Evolutionary conservation across 805 yeast genomes (phyloP), one percentile per base, ranked within the genome.

Genomic region (Ogataea philodendri): DNA sequence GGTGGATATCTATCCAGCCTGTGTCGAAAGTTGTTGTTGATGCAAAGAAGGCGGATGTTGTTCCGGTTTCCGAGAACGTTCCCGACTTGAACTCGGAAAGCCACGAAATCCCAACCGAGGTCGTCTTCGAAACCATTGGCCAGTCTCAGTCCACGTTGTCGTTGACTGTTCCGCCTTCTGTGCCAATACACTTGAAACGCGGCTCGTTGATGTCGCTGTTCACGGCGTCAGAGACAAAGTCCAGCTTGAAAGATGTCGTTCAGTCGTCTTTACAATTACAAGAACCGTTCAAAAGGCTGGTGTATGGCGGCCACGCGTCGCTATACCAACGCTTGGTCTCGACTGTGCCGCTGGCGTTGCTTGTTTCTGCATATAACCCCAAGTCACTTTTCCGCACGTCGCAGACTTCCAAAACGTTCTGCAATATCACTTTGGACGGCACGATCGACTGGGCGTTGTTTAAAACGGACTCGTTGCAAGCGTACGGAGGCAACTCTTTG

Each of bases 401-500:
- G 9, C 37, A 35, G 7, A 35, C 49, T 39, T 28, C 58, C 13
- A 67, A 63, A 30, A 60, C 78, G 3, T 68, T 75, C 42, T 69
- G 67, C 7, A 62, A 58, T 26, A 39, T 80, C 16, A 42, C 60
- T 3, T 51, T 80, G 39, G 83, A 80, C 44, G 87, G 87, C 2
- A 60, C 73, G 1, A 54, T 55, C 13, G 87, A 80, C 48, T 80
- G 84, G 83, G 82, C 81, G 1, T 38, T 80, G 3, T 62, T 80
- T 29, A 63, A 70, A 26, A 59, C 65, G 1, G 52, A 62, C 10
- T 64, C 78, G 0, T 51, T 80, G 15, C 76, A 76, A 30, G 71
- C 68, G 1, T 76, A 67, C 44, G 54, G 72, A 6, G 86, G 85
- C 1, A 60, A 68, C n/a, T 67, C 79, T 1, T 56, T 79, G 29